phyloP scores from a whole-genome alignment of 805 yeast species.

The Ogataea parapolymorpha region DNA sequence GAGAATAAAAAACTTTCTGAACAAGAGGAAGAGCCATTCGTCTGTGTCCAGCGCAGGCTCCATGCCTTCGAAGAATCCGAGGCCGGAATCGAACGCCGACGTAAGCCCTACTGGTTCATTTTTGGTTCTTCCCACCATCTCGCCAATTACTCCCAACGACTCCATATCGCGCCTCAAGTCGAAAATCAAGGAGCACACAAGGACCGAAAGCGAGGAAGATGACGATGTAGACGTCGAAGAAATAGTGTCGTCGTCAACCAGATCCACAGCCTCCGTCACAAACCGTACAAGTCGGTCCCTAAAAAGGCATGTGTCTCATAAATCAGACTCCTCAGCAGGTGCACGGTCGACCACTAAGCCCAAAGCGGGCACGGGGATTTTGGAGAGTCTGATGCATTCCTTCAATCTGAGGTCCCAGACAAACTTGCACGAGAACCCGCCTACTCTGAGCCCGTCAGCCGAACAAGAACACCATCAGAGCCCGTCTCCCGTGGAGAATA shows the following conservation, averaged over 20 bases:
- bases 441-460: background rate
- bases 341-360: background rate
- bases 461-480: slow-evolving; percentile 1
- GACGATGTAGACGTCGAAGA: slow-evolving; percentile 7
- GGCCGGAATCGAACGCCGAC: slow-evolving; percentile 2
- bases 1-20: slow-evolving; percentile 12
- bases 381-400: slow-evolving; percentile 28
- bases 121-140: slow-evolving; percentile 8
- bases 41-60: slow-evolving; percentile 10
- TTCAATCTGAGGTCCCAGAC: slow-evolving; percentile 27
- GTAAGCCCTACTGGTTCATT: slow-evolving; percentile 2
- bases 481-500: slow-evolving; percentile 27
- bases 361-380: slow-evolving; percentile 18
- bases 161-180: slow-evolving; percentile 3
- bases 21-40: slow-evolving; percentile 10
- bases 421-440: slow-evolving; percentile 12
- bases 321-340: background rate
- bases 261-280: slow-evolving; percentile 1
- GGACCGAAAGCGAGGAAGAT: slow-evolving; percentile 4
- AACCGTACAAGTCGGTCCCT: background rate
- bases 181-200: background rate
- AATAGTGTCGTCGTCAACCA: slow-evolving; percentile 1
- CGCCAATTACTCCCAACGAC: slow-evolving; percentile 7
- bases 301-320: background rate
- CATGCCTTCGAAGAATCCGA: slow-evolving; percentile 1